Evolutionary conservation across 768 basidiomycete genomes (phyloP).

Genomic region (Rubroboletus satanas): DNA sequence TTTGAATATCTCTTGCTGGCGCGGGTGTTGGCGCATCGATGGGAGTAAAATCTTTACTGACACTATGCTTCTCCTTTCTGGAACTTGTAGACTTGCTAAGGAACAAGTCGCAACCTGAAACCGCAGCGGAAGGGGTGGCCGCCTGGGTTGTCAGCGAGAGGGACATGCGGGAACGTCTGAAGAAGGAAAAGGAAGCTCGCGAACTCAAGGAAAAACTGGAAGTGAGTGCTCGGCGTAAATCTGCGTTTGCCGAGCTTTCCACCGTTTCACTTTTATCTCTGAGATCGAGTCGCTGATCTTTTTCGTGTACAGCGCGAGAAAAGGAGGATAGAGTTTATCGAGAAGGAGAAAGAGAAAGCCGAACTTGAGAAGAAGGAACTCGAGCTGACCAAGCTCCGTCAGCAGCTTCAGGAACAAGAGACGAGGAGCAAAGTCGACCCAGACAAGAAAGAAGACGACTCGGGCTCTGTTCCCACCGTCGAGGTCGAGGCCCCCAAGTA

Average conservation of each 20-base stretch:
- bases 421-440: slow-evolving; percentile 43
- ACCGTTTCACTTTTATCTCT: slow-evolving; percentile 2
- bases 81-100: slow-evolving; percentile 61
- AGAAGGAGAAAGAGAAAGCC: slow-evolving; percentile 56
- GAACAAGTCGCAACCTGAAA: slow-evolving; percentile 80
- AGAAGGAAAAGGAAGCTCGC: slow-evolving; percentile 68
- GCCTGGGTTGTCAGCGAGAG: slow-evolving; percentile 76
- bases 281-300: slow-evolving; percentile 3
- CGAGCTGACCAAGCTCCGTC: slow-evolving; percentile 51
- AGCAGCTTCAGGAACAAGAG: slow-evolving; percentile 52
- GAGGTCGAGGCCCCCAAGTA: slow-evolving; percentile 18
- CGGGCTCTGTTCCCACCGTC: background rate
- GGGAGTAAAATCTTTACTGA: slow-evolving; percentile 27
- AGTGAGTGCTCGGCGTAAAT: slow-evolving; percentile 41
- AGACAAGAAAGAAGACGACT: slow-evolving; percentile 42
- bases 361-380: slow-evolving; percentile 64
- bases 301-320: slow-evolving; percentile 37
- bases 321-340: slow-evolving; percentile 39
- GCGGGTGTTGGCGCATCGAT: slow-evolving; percentile 18
- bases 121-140: slow-evolving; percentile 61
- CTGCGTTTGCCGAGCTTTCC: slow-evolving; percentile 18
- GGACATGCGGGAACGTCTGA: slow-evolving; percentile 68
- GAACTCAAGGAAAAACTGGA: slow-evolving; percentile 65
- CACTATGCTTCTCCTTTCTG: background rate
- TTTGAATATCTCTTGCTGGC: slow-evolving; percentile 14